Percentiles rank a stretch among this genome's conserved stretches.
These are phyloP conservation scores for Microdochium bolleyi DNA, from an alignment of 2,329 filamentous ascomycete genomes.

Conservation along the genomic window DNA sequence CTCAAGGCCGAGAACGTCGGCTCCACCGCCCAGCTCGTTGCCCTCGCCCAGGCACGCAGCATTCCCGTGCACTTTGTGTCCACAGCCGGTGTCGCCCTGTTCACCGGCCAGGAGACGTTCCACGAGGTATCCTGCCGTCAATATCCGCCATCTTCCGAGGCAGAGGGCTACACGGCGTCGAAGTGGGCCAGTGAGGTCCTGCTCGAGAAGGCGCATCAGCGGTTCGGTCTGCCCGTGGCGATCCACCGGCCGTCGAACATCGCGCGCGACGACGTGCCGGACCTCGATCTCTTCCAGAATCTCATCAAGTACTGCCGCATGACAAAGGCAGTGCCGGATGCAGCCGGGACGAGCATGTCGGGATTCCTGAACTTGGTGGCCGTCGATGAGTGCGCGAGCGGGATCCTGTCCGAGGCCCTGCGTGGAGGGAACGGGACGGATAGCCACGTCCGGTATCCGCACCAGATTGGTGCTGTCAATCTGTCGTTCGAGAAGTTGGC, in stretches of 20 bases:
- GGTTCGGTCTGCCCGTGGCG: not conserved
- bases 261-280: not conserved
- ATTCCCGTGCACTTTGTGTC: conserved; percentile 29
- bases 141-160: conserved; percentile 4
- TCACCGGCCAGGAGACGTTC: not conserved
- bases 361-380: conserved; percentile 1
- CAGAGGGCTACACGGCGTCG: conserved; percentile 12
- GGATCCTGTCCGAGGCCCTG: not conserved
- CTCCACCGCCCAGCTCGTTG: conserved; percentile 21
- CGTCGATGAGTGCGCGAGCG: not conserved
- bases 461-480: not conserved
- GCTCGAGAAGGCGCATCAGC: conserved; percentile 9
- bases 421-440: not conserved
- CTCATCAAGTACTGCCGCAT: not conserved
- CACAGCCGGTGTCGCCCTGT: conserved; percentile 10
- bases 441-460: not conserved
- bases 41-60: conserved; percentile 6
- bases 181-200: conserved; percentile 16
- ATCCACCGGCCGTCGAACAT: conserved; percentile 4
- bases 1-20: conserved; percentile 23
- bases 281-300: conserved; percentile 2
- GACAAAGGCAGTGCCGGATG: not conserved
- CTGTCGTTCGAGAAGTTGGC: not conserved
- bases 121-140: not conserved
- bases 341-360: not conserved